Conservation (phyloP, 176 grass and related monocot genomes). For the Lolium perenne region DNA sequence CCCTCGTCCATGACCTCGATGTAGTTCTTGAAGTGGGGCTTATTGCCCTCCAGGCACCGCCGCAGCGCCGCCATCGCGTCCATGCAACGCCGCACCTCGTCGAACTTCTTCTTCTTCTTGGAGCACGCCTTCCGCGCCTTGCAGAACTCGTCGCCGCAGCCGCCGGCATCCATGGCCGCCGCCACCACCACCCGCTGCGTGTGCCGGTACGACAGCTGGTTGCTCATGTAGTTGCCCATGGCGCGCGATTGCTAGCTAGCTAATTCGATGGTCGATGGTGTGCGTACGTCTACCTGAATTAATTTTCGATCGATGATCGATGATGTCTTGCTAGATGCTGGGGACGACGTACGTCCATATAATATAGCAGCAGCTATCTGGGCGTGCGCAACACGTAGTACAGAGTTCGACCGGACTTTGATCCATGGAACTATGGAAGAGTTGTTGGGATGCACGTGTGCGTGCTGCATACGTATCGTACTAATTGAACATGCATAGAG, state of each 20-base stretch:
- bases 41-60: neutral
- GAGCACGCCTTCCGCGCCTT: neutral
- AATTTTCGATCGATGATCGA: too few relatives aligned
- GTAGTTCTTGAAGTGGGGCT: neutral
- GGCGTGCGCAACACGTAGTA: too few relatives aligned
- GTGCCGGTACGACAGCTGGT: neutral
- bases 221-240: neutral
- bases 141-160: neutral
- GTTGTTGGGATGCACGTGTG: too few relatives aligned
- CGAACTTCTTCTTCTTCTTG: neutral
- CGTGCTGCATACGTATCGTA: too few relatives aligned
- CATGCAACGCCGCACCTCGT: neutral
- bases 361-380: too few relatives aligned
- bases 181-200: neutral
- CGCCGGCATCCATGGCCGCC: neutral
- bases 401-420: too few relatives aligned
- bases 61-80: neutral
- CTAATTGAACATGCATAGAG: too few relatives aligned
- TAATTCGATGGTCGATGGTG: too few relatives aligned
- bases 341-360: too few relatives aligned
- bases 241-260: neutral
- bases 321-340: too few relatives aligned
- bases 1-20: neutral
- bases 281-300: too few relatives aligned
- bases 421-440: too few relatives aligned